Percentiles rank a stretch among this genome's conserved stretches.
Evolutionary conservation across 1,284 basidiomycete species (phyloP).

Genomic region (Leccinum subrobustum): DNA sequence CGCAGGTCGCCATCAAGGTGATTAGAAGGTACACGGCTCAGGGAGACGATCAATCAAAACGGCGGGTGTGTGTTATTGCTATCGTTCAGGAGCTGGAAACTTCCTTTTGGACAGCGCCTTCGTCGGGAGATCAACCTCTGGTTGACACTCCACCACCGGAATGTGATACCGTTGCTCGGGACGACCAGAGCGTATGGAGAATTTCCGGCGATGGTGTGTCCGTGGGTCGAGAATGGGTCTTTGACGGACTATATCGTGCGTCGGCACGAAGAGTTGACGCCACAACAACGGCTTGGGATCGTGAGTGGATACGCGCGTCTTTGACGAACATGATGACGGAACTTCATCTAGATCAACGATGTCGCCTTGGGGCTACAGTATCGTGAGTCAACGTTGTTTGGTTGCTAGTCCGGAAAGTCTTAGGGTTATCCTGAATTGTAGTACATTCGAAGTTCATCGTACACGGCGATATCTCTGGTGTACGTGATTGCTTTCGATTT

Average conservation of each 20-base stretch:
- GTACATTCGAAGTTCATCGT: slow-evolving; percentile 25
- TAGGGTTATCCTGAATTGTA: neutral
- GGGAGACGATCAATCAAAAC: slow-evolving; percentile 16
- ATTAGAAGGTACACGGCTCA: slow-evolving; percentile 22
- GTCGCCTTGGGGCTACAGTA: slow-evolving; percentile 29
- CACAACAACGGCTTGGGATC: slow-evolving; percentile 14
- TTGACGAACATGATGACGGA: neutral
- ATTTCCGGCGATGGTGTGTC: slow-evolving; percentile 29
- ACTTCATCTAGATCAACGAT: slow-evolving; percentile 22
- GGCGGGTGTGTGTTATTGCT: slow-evolving; percentile 9
- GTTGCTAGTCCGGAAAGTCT: neutral
- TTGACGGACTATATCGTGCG: slow-evolving; percentile 17
- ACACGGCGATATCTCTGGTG: slow-evolving; percentile 33
- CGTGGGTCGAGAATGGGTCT: slow-evolving; percentile 27
- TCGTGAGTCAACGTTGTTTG: neutral
- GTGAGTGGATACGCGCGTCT: slow-evolving; percentile 10
- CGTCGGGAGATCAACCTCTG: slow-evolving; percentile 28
- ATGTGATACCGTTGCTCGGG: slow-evolving; percentile 28
- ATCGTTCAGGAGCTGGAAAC: neutral
- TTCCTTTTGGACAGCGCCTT: slow-evolving; percentile 18
- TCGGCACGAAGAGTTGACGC: slow-evolving; percentile 6
- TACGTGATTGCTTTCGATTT: slow-evolving; percentile 5
- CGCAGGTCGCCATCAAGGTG: slow-evolving; percentile 25
- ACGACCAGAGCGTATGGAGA: slow-evolving; percentile 23
- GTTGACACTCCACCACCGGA: slow-evolving; percentile 23